phyloP scores from a whole-genome alignment of 2,329 filamentous ascomycete genomes.

The Ilyonectria mors-panacis region DNA sequence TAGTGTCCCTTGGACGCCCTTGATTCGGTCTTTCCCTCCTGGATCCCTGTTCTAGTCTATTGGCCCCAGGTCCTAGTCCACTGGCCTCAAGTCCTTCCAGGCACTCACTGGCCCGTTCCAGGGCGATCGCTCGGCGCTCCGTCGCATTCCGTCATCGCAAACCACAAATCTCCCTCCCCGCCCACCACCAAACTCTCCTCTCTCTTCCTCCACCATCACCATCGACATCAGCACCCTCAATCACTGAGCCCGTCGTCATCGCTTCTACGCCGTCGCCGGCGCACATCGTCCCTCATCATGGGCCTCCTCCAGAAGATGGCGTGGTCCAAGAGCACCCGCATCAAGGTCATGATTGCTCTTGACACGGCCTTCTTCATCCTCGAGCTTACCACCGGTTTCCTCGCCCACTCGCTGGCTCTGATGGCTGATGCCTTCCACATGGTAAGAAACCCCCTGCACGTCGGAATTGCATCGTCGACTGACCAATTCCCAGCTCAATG shows the following conservation, averaged over 20 bases:
- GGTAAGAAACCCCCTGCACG: conserved; percentile 67
- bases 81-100: neutral
- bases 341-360: conserved; percentile 92
- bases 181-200: conserved; percentile 26
- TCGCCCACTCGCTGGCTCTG: conserved; percentile 91
- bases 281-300: conserved; percentile 44
- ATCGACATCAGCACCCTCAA: conserved; percentile 6
- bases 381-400: conserved; percentile 88
- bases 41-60: conserved; percentile 9
- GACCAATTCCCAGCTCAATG: conserved; percentile 78
- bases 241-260: conserved; percentile 9
- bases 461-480: conserved; percentile 25
- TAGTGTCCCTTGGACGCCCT: conserved; percentile 12
- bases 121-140: conserved; percentile 21
- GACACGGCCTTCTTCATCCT: conserved; percentile 92
- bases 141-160: conserved; percentile 47
- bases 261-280: conserved; percentile 28
- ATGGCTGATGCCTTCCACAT: conserved; percentile 99
- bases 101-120: conserved; percentile 19
- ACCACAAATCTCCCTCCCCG: conserved; percentile 39
- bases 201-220: conserved; percentile 23
- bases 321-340: conserved; percentile 93
- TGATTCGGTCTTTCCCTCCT: neutral
- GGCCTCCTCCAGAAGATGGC: conserved; percentile 71
- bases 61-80: conserved; percentile 5